phyloP scores from a whole-genome alignment of 441 rosid species.

The Bocquillonia castaneifolia region DNA sequence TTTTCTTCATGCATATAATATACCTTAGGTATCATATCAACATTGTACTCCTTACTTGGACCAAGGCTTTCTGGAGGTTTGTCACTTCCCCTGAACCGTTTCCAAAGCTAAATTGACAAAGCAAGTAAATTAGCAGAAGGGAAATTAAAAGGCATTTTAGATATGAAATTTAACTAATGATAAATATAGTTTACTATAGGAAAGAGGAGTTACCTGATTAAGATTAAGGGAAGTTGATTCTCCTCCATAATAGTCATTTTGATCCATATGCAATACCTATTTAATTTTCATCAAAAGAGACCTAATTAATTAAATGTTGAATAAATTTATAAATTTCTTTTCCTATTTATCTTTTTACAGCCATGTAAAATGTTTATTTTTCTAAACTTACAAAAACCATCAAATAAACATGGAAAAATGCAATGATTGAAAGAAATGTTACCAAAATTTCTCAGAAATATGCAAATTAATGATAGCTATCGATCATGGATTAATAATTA shows the following conservation, averaged over 20 bases:
- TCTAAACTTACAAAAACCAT: no score
- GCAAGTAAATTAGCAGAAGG: background rate
- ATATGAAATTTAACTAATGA: background rate
- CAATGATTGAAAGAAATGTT: no score
- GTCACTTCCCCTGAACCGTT: slow-evolving; percentile 64
- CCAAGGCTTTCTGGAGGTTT: slow-evolving; percentile 71
- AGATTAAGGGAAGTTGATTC: slow-evolving; percentile 79
- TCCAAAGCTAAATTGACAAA: slow-evolving; percentile 57
- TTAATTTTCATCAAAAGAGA: no score
- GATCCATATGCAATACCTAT: slow-evolving; percentile 85
- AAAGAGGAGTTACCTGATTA: slow-evolving; percentile 47
- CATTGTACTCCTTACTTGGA: slow-evolving; percentile 72
- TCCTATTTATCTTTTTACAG: no score
- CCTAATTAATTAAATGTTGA: no score
- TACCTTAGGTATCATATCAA: slow-evolving; percentile 89
- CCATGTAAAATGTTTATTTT: no score
- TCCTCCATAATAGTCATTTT: slow-evolving; percentile 84
- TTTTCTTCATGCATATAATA: no score
- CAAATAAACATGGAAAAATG: no score
- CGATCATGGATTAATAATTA: no score
- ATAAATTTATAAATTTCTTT: no score
- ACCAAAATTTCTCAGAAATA: no score
- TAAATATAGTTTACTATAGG: background rate
- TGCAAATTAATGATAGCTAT: no score
- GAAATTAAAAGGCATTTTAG: background rate